Evolutionary conservation across 176 grass and related monocot species (phyloP), one percentile per base, ranked within the genome.

Genomic region (Phoenix dactylifera): DNA sequence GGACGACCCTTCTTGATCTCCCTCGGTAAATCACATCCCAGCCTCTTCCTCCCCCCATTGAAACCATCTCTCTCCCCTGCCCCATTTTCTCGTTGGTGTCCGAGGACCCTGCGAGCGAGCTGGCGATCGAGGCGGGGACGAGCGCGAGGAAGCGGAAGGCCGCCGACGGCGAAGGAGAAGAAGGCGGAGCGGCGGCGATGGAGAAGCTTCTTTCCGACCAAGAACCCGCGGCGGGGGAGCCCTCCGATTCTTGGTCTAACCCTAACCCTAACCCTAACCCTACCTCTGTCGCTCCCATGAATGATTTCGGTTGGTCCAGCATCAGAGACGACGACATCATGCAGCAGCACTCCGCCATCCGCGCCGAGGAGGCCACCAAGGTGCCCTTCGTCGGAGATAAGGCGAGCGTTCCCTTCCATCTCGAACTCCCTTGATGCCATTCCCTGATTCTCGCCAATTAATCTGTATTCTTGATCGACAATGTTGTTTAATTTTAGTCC

Each of bases 71-170:
- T 10, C 35, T 12, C 35, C 10, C 10, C 35, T 30, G 1, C 10
- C 9, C 35, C 35, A 44, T 44, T 44, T 44, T 44, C 7, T 44
- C 1, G 35, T 39, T 39, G 35, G 35, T 44, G 9, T 12, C 35
- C 35, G 7, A 2, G 10, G 3, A 7, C 9, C 12, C 10, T 12
- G 35, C 35, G 49, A 22, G 48, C 23, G 49, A 52, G 49, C 50
- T 96, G 92, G 92, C 92, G 77, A 67, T 58, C 64, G 92, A 96
- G 80, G 78, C 92, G 69, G 92, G 90, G 72, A 66, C 80, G 54
- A 90, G 87, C 87, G 73, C 77, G 44, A 77, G 87, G 16, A 96
- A 90, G 83, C 80, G 86, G 76, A 96, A 96, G 80, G 80, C 91
- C 23, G 70, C 69, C 50, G 86, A 86, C 22, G 83, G 67, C 53